Evolutionary conservation across 441 rosid genomes (phyloP), one percentile per base, ranked within the genome.

Genomic region (Corymbia citriodora): DNA sequence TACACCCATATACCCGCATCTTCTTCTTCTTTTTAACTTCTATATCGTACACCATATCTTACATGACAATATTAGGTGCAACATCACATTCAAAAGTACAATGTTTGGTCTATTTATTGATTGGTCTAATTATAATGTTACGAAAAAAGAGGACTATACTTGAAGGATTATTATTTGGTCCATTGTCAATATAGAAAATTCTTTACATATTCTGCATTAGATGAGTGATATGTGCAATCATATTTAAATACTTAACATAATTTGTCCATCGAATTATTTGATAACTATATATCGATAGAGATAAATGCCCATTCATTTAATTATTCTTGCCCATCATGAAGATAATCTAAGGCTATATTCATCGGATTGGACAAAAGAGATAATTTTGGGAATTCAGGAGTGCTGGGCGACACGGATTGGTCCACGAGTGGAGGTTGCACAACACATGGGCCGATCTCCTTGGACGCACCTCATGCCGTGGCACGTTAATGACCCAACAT

Each of bases 361-460:
- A 0, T 74, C 18, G 21, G 7, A 19, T 1, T 2, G 27, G 52
- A 11, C 14, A 19, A 21, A 15, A 23, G 13, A 11, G 52, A 27
- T 12, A 33, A 33, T 70, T 21, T 33, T 4, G 48, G 21, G 27
- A 72, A 10, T 72, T 36, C 14, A 2, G 11, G 6, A 31, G 2
- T 68, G 82, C 48, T 8, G 27, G 27, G 27, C 27, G 8, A 3
- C 82, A 18, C 36, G 14, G 4, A 33, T 19, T 19, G 13, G 48
- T 57, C 3, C 17, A 27, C 15, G 3, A 8, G n/a, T 4, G 52
- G 7, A 5, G 17, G 17, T 25, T 10, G 6, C 6, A 0, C 52
- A 0, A 45, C 85, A 4, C 1, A 1, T 3, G 52, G 52, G 14
- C 52, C 18, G 0, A 74, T 74, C 70, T 63, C 70, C 70, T 63